Percentiles rank a stretch among this genome's conserved stretches.
These are phyloP conservation scores for Exophiala lecanii-corni DNA, from an alignment of 2,329 filamentous ascomycete species.

Conservation along the genomic window DNA sequence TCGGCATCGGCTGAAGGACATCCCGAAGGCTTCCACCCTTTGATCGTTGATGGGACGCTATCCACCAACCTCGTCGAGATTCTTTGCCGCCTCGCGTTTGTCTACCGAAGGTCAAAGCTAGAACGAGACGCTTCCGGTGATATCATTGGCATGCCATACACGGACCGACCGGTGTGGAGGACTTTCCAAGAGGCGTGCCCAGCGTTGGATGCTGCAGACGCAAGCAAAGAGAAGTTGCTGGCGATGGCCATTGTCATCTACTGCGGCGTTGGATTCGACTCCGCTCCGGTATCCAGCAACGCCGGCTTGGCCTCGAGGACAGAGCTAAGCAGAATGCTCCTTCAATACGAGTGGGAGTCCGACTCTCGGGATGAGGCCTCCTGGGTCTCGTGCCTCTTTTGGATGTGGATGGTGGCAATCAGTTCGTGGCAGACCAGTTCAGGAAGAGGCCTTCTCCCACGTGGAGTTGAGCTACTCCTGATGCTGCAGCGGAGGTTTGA, in stretches of 20 bases:
- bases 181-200: conserved; percentile 9
- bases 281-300: conserved; percentile 7
- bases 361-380: conserved; percentile 1
- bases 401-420: conserved; percentile 6
- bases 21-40: conserved; percentile 1
- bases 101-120: conserved; percentile 1
- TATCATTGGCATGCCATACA: conserved; percentile 4
- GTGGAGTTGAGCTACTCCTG: conserved; percentile 4
- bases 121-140: not conserved
- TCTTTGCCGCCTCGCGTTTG: conserved; percentile 5
- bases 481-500: conserved; percentile 1
- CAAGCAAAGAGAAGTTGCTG: conserved; percentile 3
- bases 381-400: conserved; percentile 5
- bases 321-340: conserved; percentile 1
- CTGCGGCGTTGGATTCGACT: conserved; percentile 7
- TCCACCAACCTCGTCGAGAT: conserved; percentile 5
- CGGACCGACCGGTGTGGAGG: conserved; percentile 5
- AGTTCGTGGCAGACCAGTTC: conserved; percentile 6
- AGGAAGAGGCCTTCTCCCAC: conserved; percentile 2
- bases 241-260: conserved; percentile 4
- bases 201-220: conserved; percentile 2
- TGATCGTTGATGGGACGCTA: conserved; percentile 1
- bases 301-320: conserved; percentile 2
- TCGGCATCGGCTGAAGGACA: conserved; percentile 3
- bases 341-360: not conserved